Evolutionary conservation across 2,329 filamentous ascomycete genomes (phyloP).

Genomic region (Colletotrichum plurivorum): DNA sequence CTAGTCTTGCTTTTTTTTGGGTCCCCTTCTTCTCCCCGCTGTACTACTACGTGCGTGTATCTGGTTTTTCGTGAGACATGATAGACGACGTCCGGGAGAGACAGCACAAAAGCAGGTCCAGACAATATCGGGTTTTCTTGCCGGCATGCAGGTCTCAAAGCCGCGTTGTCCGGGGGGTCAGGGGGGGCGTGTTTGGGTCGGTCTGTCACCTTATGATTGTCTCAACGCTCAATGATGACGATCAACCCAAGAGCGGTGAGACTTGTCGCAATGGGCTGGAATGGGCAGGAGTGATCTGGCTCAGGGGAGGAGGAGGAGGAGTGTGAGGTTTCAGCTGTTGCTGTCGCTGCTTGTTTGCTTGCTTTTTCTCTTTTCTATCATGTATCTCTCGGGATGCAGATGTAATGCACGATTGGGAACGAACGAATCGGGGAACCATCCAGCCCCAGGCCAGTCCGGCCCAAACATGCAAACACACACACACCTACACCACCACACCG

Average conservation of each 20-base stretch:
- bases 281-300: constrained; percentile 6
- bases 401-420: constrained; percentile 32
- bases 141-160: background rate
- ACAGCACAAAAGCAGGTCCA: background rate
- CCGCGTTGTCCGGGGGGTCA: background rate
- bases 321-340: constrained; percentile 32
- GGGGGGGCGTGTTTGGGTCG: background rate
- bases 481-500: background rate
- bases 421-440: constrained; percentile 29
- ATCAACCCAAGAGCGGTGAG: constrained; percentile 11
- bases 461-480: background rate
- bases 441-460: constrained; percentile 5
- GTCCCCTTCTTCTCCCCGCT: too few relatives aligned
- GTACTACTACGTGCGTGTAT: too few relatives aligned
- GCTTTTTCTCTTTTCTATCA: background rate
- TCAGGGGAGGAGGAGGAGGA: background rate
- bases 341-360: constrained; percentile 7
- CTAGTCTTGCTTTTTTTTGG: constrained; percentile 1
- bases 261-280: constrained; percentile 4
- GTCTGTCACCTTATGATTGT: background rate
- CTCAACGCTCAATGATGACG: background rate
- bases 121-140: constrained; percentile 4
- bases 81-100: background rate
- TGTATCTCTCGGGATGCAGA: constrained; percentile 17
- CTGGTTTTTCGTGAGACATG: too few relatives aligned